Percentiles rank a stretch among this genome's conserved stretches.
These are phyloP conservation scores for Oryza nivara DNA, from an alignment of 176 grass and related monocot genomes.

Conservation along the genomic window DNA sequence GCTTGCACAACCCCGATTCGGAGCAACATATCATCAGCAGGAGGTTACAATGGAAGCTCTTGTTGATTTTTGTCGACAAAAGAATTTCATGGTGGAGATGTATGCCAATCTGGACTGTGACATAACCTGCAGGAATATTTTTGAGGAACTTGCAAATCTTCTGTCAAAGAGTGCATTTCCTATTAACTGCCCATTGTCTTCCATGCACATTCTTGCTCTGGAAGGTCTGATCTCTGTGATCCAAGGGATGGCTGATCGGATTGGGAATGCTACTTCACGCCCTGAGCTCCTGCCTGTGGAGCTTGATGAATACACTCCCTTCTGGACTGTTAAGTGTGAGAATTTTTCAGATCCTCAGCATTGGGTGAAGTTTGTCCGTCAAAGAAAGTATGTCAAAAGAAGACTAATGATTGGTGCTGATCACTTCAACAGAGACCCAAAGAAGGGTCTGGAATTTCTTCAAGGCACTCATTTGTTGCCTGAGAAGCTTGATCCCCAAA, in stretches of 20 bases:
- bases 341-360: conserved; percentile 81
- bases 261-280: conserved; percentile 58
- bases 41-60: conserved; percentile 97
- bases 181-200: conserved; percentile 91
- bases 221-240: conserved; percentile 97
- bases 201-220: conserved; percentile 89
- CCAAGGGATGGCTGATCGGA: conserved; percentile 83
- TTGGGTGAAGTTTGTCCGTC: conserved; percentile 95
- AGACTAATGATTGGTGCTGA: conserved; percentile 95
- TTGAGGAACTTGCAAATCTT: conserved; percentile 94
- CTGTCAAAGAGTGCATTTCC: conserved; percentile 97
- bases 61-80: conserved; percentile 91
- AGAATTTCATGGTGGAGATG: conserved; percentile 95
- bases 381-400: conserved; percentile 92
- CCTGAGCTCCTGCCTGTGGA: conserved; percentile 69
- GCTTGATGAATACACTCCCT: conserved; percentile 84
- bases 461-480: conserved; percentile 97
- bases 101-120: conserved; percentile 98
- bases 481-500: conserved; percentile 96
- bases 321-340: conserved; percentile 91
- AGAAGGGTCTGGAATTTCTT: conserved; percentile 98
- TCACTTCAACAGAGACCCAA: conserved; percentile 97
- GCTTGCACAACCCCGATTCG: conserved; percentile 88
- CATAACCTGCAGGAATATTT: conserved; percentile 93
- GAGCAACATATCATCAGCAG: conserved; percentile 88